Evolutionary conservation across 2,329 filamentous ascomycete species (phyloP), one percentile per base, ranked within the genome.

Genomic region (Beauveria medogensis): DNA sequence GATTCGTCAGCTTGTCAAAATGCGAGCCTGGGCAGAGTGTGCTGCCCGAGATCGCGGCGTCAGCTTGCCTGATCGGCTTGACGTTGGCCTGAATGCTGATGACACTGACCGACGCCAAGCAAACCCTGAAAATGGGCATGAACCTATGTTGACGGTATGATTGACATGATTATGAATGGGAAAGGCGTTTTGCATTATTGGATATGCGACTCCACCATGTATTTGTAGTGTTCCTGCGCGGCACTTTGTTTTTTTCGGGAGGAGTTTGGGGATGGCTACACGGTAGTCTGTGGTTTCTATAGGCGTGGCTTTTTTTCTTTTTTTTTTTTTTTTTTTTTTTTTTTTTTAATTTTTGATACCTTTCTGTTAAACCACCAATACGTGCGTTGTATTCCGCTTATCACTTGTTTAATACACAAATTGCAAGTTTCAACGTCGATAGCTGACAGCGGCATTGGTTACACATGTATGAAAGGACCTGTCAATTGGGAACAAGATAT

Each of bases 1-100:
- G 28, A 90, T 99, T 65, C 83, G 89, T 60, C 85, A 89, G 65
- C 80, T 99, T 3, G 86, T 96, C 46, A 87, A 88, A 69, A 82
- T 96, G 70, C 84, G 93, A 61, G 86, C 88, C 1, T 99, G 93
- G 91, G 88, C 91, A 10, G 93, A 97, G 73, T 78, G 80, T 20
- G 81, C 81, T 59, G 86, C 84, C 3, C 69, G 74, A 10, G 69
- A 73, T 6, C 70, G 69, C 50, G 69, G 68, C 8, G 65, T 68
- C 34, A 65, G 60, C 22, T 64, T 75, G 5, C 73, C 74, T 2
- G 69, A 72, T 20, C 67, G 67, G 20, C 65, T 77, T 12, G 73
- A 75, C 18, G 71, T 76, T 53, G 75, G 75, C 34, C 63, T 77
- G 22, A 67, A 71, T 53, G 70, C 69, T 1, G 75, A 78, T 24